Conservation (phyloP, 345 rosid species). For the Cardiospermum halicacabum region DNA sequence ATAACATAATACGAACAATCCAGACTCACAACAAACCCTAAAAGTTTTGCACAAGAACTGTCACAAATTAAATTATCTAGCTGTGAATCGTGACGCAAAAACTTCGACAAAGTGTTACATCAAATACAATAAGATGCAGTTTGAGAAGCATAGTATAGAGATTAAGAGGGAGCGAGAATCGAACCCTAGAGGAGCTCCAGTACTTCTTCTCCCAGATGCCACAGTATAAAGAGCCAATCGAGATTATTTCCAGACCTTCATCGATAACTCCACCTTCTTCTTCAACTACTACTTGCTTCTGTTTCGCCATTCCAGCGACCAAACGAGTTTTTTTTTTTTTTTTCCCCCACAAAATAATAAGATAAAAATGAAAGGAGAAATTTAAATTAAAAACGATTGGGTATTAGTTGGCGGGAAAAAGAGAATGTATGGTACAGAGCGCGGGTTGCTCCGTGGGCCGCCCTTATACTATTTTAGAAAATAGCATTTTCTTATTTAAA, state of each 20-base stretch:
- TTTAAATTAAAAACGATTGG: neutral
- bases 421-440: neutral
- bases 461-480: too few species aligned
- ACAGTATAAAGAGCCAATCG: constrained; percentile 65
- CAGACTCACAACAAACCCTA: neutral
- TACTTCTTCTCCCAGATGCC: constrained; percentile 89
- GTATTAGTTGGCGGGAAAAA: neutral
- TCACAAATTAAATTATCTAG: neutral
- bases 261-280: constrained; percentile 25
- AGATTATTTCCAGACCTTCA: constrained; percentile 67
- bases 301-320: constrained; percentile 35
- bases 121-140: too few species aligned
- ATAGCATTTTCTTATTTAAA: too few species aligned
- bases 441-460: too few species aligned
- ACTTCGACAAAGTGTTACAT: neutral
- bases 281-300: constrained; percentile 21
- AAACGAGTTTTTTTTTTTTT: neutral
- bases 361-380: neutral
- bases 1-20: neutral
- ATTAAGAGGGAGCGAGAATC: constrained; percentile 12
- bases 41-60: neutral
- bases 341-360: neutral
- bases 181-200: constrained; percentile 97
- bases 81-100: neutral
- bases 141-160: neutral